phyloP scores from a whole-genome alignment of 2,329 filamentous ascomycete species.

The Didymella arachidicola region DNA sequence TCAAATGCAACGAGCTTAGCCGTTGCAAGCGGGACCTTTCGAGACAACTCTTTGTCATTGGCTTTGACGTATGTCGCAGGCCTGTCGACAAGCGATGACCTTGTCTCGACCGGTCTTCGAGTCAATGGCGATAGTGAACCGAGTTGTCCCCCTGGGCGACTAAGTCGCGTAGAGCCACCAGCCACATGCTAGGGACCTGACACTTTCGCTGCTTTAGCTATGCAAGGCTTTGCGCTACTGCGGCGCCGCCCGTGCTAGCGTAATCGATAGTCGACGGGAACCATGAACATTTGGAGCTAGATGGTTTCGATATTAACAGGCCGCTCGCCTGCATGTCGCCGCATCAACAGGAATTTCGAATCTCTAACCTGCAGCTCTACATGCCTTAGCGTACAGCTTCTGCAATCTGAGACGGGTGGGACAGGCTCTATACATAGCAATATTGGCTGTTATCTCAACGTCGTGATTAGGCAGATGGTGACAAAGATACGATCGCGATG shows the following conservation, averaged over 20 bases:
- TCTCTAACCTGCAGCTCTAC: conserved; percentile 6
- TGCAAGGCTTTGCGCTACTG: conserved; percentile 17
- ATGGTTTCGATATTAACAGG: conserved; percentile 15
- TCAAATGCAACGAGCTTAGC: conserved; percentile 7
- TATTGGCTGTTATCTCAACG: conserved; percentile 20
- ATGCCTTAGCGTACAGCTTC: conserved; percentile 12
- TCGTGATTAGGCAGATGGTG: conserved; percentile 3
- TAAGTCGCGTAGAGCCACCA: conserved; percentile 12
- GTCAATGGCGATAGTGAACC: conserved; percentile 7
- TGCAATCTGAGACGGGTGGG: conserved; percentile 4
- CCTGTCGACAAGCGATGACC: conserved; percentile 4
- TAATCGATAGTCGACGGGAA: conserved; percentile 18
- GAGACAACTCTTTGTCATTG: conserved; percentile 3
- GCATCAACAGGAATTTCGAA: conserved; percentile 16
- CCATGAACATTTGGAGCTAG: conserved; percentile 5
- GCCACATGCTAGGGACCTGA: conserved; percentile 13
- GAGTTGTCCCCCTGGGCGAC: conserved; percentile 8
- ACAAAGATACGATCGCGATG: conserved; percentile 6
- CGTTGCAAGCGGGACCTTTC: conserved; percentile 7
- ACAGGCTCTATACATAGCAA: conserved; percentile 15
- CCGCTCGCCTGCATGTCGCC: conserved; percentile 14
- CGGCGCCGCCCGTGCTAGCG: conserved; percentile 21
- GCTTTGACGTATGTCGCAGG: conserved; percentile 3
- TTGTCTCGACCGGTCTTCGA: conserved; percentile 10
- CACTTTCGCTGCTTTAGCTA: conserved; percentile 14